Conservation (phyloP, 2,329 filamentous ascomycete species). For the Fusarium camptoceras region DNA sequence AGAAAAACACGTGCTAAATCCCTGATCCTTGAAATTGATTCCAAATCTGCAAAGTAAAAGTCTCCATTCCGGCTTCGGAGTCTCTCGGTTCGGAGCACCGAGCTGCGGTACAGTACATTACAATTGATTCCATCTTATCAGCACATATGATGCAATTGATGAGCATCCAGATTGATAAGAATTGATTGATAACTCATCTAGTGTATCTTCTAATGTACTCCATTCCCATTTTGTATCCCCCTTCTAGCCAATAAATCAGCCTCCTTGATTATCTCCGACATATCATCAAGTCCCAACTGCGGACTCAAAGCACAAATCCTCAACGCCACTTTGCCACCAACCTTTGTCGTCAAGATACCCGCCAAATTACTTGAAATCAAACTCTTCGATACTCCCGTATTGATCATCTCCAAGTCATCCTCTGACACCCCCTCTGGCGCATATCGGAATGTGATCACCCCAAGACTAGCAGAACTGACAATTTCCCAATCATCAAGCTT, state of each 20-base stretch:
- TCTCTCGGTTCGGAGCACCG: slow-evolving; percentile 18
- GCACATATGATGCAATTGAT: background rate
- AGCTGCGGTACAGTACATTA: too few relatives aligned
- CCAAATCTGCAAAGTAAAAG: slow-evolving; percentile 1
- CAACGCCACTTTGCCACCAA: background rate
- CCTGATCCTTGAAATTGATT: slow-evolving; percentile 24
- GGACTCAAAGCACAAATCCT: slow-evolving; percentile 16
- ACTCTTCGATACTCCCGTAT: slow-evolving; percentile 4
- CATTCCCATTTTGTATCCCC: background rate
- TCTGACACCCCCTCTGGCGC: background rate
- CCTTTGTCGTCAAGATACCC: slow-evolving; percentile 12
- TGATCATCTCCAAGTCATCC: background rate
- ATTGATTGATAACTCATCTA: slow-evolving; percentile 12
- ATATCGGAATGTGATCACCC: slow-evolving; percentile 41
- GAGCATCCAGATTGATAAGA: slow-evolving; percentile 12
- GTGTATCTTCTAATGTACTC: background rate
- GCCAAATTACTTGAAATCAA: slow-evolving; percentile 19
- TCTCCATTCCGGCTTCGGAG: slow-evolving; percentile 15
- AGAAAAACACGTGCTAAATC: slow-evolving; percentile 20
- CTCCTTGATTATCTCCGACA: slow-evolving; percentile 12
- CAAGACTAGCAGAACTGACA: slow-evolving; percentile 38
- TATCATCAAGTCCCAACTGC: slow-evolving; percentile 7
- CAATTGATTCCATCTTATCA: background rate
- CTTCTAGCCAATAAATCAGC: slow-evolving; percentile 1
- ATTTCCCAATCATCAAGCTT: slow-evolving; percentile 40